Percentiles rank a stretch among this genome's conserved stretches.
phyloP scores from a whole-genome alignment of 2,329 filamentous ascomycete genomes.

The Didymellaceae sp. region DNA sequence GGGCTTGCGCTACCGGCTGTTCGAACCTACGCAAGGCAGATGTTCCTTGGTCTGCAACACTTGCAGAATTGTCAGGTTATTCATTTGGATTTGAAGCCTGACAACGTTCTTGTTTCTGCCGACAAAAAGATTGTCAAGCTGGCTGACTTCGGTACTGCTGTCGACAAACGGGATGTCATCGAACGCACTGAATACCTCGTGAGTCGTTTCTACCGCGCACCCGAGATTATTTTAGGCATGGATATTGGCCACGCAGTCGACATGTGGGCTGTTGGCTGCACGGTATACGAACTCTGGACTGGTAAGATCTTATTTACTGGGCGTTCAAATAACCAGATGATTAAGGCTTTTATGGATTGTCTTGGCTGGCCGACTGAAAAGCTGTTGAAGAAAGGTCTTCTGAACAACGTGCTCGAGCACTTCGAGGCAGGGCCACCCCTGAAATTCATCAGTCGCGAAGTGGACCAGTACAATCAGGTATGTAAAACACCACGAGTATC shows the following conservation, averaged over 20 bases:
- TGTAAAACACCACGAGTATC: too few species aligned
- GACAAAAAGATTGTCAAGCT: slow-evolving; percentile 80
- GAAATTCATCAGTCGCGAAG: slow-evolving; percentile 80
- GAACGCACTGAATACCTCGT: slow-evolving; percentile 95
- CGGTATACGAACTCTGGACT: slow-evolving; percentile 94
- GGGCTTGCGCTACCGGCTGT: slow-evolving; percentile 91
- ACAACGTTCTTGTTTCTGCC: slow-evolving; percentile 80
- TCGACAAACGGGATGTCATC: slow-evolving; percentile 80
- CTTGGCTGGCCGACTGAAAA: slow-evolving; percentile 91
- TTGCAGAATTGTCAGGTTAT: slow-evolving; percentile 92
- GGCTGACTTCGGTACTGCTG: slow-evolving; percentile 95
- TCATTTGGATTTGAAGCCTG: slow-evolving; percentile 95
- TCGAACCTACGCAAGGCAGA: slow-evolving; percentile 88
- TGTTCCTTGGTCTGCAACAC: slow-evolving; percentile 86
- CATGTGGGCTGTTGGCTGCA: slow-evolving; percentile 98
- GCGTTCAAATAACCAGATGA: slow-evolving; percentile 97
- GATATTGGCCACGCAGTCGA: slow-evolving; percentile 93
- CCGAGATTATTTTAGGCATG: slow-evolving; percentile 97
- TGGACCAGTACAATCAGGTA: slow-evolving; percentile 59
- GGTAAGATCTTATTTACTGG: slow-evolving; percentile 97
- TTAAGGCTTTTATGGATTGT: slow-evolving; percentile 94
- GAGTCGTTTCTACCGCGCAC: slow-evolving; percentile 95
- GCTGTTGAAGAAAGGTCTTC: slow-evolving; percentile 75
- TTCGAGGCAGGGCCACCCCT: slow-evolving; percentile 65
- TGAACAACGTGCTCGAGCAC: slow-evolving; percentile 74